Percentiles rank a stretch among this genome's conserved stretches.
Evolutionary conservation across 768 basidiomycete species (phyloP).

Genomic region (Dacryopinax primogenitus): DNA sequence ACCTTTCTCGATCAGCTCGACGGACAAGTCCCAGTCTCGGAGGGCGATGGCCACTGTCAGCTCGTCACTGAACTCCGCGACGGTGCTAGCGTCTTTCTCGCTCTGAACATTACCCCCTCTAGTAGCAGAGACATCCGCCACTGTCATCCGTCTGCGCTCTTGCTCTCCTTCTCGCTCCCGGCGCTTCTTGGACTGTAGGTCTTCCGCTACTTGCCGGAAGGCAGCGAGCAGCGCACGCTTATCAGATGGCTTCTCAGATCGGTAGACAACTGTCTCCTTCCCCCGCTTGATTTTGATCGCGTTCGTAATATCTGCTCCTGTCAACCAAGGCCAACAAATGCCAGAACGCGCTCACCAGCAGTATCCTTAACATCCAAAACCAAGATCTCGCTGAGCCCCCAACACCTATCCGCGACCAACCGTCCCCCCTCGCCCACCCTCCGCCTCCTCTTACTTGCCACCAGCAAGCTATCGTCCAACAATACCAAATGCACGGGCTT

Average conservation of each 20-base stretch:
- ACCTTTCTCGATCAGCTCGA: constrained; percentile 76
- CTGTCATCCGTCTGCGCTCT: constrained; percentile 56
- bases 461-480: constrained; percentile 79
- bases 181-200: constrained; percentile 70
- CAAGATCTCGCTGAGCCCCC: constrained; percentile 85
- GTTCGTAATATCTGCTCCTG: constrained; percentile 54
- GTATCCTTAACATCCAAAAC: constrained; percentile 95
- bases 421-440: constrained; percentile 55
- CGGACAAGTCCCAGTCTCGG: constrained; percentile 77
- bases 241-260: constrained; percentile 65
- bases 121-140: constrained; percentile 51
- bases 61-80: constrained; percentile 83
- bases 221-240: constrained; percentile 76
- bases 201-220: constrained; percentile 87
- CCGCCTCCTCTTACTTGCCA: constrained; percentile 63
- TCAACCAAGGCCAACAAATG: not conserved
- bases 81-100: constrained; percentile 74
- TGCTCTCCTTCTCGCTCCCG: constrained; percentile 92
- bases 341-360: constrained; percentile 43
- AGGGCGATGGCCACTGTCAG: constrained; percentile 82
- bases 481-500: constrained; percentile 81
- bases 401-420: constrained; percentile 85
- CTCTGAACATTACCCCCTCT: constrained; percentile 52
- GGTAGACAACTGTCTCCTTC: constrained; percentile 89
- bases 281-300: constrained; percentile 90